Base-by-base conservation (phyloP, 2,329 filamentous ascomycete genomes). In the Cercospora janseana region DNA sequence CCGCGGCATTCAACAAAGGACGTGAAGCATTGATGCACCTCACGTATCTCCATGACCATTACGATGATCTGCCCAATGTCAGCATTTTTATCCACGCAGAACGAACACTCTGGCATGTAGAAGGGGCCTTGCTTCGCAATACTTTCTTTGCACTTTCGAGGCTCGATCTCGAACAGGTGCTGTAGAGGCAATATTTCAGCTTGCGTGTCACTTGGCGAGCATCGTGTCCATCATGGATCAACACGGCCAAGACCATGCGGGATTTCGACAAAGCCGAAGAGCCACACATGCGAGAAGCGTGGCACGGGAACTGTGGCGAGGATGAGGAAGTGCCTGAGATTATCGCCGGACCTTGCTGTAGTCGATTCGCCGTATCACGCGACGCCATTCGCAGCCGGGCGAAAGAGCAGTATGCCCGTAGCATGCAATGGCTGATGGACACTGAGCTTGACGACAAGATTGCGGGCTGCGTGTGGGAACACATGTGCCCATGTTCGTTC, bases 21-120 rank as follows among this genome's bases (percentile, higher is more conserved):
- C 78, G 81, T 58, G 81, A 85, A 66, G 80, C 78, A 26, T 77
- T 80, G 67, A 74, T 80, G 6, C 83, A 84, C 62, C 71, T 82
- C 27, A 78, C 75, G 21, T 83, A 81, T 65, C 74, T 84, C 56
- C 74, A 81, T 60, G 78, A 82, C 61, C 75, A 78, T 63, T 84
- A 85, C 67, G 72, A 83, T 57, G 60, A 71, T 4, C 73, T 84
- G 3, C 75, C 79, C 2, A 78, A 81, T 43, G 72, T 83, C 53
- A 71, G 73, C 23, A 75, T 84, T 56, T 82, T 85, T 66, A 75
- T 81, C 63, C 82, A 85, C 61, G 73, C 78, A 16, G 42, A 51
- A 27, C 51, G 51, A 13, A 46, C 23, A n/a, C 40, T 48, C 9
- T 57, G 54, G 54, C 54, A 57, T 27, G 37, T 54, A 9, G 54